Evolutionary conservation across 2,329 filamentous ascomycete species (phyloP).

Genomic region (Curvularia sp.): DNA sequence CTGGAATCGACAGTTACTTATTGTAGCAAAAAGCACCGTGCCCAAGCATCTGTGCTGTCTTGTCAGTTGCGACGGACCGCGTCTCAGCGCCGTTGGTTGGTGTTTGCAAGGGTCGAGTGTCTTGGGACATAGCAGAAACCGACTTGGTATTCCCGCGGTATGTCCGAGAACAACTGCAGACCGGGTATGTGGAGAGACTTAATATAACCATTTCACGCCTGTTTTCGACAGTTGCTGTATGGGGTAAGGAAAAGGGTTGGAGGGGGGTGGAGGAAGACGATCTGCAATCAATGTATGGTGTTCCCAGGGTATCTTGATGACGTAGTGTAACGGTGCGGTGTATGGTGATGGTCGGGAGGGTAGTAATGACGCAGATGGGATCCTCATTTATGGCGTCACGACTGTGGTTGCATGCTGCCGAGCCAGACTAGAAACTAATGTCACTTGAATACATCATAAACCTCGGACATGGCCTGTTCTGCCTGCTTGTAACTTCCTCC

Average conservation of each 20-base stretch:
- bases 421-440: neutral
- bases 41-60: neutral
- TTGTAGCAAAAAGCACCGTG: conserved; percentile 8
- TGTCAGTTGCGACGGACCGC: conserved; percentile 1
- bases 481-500: neutral
- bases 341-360: neutral
- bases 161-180: conserved; percentile 3
- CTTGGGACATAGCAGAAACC: neutral
- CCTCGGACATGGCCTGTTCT: neutral
- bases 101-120: neutral
- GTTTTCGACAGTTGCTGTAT: conserved; percentile 21
- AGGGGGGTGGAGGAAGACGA: conserved; percentile 3
- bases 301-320: neutral
- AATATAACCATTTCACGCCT: conserved; percentile 21
- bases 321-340: neutral
- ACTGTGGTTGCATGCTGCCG: neutral
- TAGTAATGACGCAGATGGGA: neutral
- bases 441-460: neutral
- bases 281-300: neutral
- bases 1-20: conserved; percentile 16
- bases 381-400: neutral
- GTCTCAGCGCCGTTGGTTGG: conserved; percentile 3
- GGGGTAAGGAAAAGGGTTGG: conserved; percentile 5
- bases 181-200: conserved; percentile 4
- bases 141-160: conserved; percentile 11